These are phyloP conservation scores for Rubroshorea leprosula DNA, from an alignment of 345 rosid species.

Conservation along the genomic window DNA sequence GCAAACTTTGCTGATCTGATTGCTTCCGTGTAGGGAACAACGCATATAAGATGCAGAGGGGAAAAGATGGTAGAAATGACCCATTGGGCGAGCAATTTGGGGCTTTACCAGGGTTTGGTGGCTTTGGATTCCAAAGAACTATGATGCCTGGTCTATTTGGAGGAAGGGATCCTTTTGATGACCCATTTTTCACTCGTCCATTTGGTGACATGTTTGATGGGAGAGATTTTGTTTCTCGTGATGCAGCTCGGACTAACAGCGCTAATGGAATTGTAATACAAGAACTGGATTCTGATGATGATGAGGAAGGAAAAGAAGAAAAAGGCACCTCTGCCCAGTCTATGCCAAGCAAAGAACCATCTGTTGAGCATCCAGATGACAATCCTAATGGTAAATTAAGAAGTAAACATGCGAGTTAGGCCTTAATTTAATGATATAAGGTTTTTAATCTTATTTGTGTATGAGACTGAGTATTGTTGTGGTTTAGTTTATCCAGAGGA, in stretches of 20 bases:
- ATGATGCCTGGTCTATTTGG: conserved; percentile 49
- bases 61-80: conserved; percentile 29
- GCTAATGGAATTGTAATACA: conserved; percentile 50
- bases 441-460: conserved; percentile 1
- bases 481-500: conserved; percentile 26
- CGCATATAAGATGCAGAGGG: conserved; percentile 38
- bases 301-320: conserved; percentile 26
- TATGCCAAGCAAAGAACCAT: conserved; percentile 36
- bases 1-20: neutral
- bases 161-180: conserved; percentile 69
- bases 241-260: conserved; percentile 10
- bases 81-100: conserved; percentile 36
- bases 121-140: conserved; percentile 24
- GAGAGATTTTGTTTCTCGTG: conserved; percentile 15
- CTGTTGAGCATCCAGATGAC: conserved; percentile 72
- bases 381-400: conserved; percentile 49
- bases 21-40: neutral
- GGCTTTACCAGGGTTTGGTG: conserved; percentile 27
- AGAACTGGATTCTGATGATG: conserved; percentile 57
- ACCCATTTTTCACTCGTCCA: conserved; percentile 60
- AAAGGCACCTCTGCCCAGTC: conserved; percentile 2
- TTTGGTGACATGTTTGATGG: conserved; percentile 33
- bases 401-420: no score
- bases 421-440: neutral
- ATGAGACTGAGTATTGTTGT: conserved; percentile 7